These are phyloP conservation scores for Pichia insulana DNA, from an alignment of 805 yeast species.

Conservation along the genomic window DNA sequence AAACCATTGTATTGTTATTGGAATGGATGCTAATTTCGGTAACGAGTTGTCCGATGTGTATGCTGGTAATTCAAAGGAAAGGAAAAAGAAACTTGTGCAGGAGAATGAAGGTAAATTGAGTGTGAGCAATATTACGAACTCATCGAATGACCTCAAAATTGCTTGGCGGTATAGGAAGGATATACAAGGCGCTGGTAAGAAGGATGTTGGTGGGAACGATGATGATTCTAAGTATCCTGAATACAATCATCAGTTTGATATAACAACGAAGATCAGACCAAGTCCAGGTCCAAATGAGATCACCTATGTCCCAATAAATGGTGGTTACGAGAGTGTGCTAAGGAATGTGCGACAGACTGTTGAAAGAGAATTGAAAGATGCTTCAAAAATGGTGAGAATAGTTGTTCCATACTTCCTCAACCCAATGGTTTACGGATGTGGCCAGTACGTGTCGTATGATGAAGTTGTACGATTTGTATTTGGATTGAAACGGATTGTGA, in stretches of 20 bases:
- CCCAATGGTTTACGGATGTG: slow-evolving; percentile 63
- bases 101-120: slow-evolving; percentile 56
- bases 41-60: slow-evolving; percentile 70
- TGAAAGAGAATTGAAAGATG: slow-evolving; percentile 30
- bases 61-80: slow-evolving; percentile 57
- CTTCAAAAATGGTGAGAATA: slow-evolving; percentile 48
- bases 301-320: slow-evolving; percentile 38
- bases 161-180: slow-evolving; percentile 75
- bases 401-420: slow-evolving; percentile 71
- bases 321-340: slow-evolving; percentile 21
- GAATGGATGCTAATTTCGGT: slow-evolving; percentile 50
- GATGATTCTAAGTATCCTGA: slow-evolving; percentile 35
- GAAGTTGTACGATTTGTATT: slow-evolving; percentile 54
- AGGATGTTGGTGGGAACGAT: slow-evolving; percentile 11
- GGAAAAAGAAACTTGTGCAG: slow-evolving; percentile 48
- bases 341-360: slow-evolving; percentile 35
- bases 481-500: slow-evolving; percentile 44
- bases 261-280: slow-evolving; percentile 63
- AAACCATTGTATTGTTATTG: slow-evolving; percentile 54
- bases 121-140: slow-evolving; percentile 50
- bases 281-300: slow-evolving; percentile 57
- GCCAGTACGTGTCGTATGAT: slow-evolving; percentile 25
- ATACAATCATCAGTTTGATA: slow-evolving; percentile 64
- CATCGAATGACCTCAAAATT: slow-evolving; percentile 54
- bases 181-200: slow-evolving; percentile 1